Base-by-base conservation (phyloP, 257 asterid species). In the Phtheirospermum japonicum region DNA sequence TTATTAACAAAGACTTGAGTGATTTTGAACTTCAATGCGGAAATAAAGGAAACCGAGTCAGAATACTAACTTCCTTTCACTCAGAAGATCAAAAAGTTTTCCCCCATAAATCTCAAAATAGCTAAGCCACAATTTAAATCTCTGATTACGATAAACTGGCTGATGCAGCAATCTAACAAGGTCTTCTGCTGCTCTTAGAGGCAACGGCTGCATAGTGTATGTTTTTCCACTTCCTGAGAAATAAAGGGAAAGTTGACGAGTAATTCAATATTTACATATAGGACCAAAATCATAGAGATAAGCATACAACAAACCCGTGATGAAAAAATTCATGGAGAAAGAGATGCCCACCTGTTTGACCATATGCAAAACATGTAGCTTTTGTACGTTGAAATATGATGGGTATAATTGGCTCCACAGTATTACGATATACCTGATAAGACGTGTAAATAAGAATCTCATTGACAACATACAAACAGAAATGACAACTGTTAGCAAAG, bases 111-210 rank as follows among this genome's bases (percentile, higher is more conserved):
- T 94, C 78, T 94, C 99, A 64, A 94, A 94, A 77, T 80, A 94
- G 84, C 99, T 90, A 69, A 94, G 97, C 99, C 97, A 94, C 82
- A 94, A 73, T 82, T 94, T 94, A 81, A 90, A 94, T 83, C 83
- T 81, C 82, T 94, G 99, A 75, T 82, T 90, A 31, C 86, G 93
- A 80, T 94, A 90, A 65, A 80, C 75, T 63, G 97, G 99, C 77
- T 93, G 99, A 65, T 77, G 95, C 68, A 93, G 71, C 80, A 80
- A 78, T 78, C 97, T 80, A 70, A 89, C 87, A 69, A 89, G 94
- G 73, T 93, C 94, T 71, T 83, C 96, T 46, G 83, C 91, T 65
- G 97, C 99, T 83, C 99, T 80, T 48, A 89, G 83, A 66, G 99
- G 99, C 67, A 93, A 75, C 42, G 99, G 99, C 81, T 93, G 97